These are phyloP conservation scores for Rutstroemia sp. DNA, from an alignment of 2,329 filamentous ascomycete genomes.

Conservation along the genomic window DNA sequence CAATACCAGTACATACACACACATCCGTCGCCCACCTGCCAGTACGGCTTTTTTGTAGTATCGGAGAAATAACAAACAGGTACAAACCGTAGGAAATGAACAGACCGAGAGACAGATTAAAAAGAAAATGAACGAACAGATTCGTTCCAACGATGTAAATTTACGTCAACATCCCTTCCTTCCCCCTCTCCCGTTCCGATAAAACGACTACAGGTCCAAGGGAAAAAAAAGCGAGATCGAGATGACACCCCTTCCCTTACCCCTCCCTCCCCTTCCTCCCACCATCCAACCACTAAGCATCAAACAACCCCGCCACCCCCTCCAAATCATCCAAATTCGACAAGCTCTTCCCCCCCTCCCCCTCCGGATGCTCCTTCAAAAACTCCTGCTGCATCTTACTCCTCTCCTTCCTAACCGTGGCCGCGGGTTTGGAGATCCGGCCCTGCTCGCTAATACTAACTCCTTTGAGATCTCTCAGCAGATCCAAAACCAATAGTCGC, in stretches of 20 bases:
- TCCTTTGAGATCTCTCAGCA: conserved; percentile 80
- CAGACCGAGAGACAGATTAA: no score
- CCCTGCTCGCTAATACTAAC: conserved; percentile 92
- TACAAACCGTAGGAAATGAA: no score
- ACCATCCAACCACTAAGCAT: not conserved
- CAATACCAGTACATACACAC: no score
- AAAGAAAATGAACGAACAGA: no score
- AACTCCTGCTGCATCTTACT: conserved; percentile 60
- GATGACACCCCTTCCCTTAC: not conserved
- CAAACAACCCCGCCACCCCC: conserved; percentile 28
- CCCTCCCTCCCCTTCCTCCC: no score
- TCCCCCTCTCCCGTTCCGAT: no score
- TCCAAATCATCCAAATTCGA: conserved; percentile 19
- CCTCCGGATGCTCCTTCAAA: conserved; percentile 41
- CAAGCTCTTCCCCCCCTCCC: conserved; percentile 2
- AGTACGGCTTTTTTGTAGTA: no score
- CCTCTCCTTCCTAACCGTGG: conserved; percentile 36
- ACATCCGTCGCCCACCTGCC: no score
- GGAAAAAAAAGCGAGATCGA: no score
- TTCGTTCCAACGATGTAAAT: no score
- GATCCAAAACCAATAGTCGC: conserved; percentile 71
- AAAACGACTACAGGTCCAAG: no score
- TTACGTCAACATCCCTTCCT: not conserved
- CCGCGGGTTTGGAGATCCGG: conserved; percentile 57
- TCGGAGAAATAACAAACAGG: no score